phyloP scores from a whole-genome alignment of 2,329 filamentous ascomycete species.

The Alternaria brassicae region DNA sequence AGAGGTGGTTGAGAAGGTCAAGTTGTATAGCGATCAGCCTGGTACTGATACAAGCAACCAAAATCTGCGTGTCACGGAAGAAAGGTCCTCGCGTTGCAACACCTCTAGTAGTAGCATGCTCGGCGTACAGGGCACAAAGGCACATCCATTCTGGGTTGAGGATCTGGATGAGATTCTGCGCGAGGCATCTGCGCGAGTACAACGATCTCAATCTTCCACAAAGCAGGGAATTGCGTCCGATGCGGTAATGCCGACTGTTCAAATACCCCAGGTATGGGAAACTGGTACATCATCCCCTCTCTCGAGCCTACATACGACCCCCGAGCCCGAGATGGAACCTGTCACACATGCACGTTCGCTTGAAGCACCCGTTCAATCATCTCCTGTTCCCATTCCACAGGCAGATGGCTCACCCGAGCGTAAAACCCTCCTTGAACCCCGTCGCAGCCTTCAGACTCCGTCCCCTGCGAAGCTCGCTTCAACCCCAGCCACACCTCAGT shows the following conservation, averaged over 20 bases:
- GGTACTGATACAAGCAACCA: neutral
- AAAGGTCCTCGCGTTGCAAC: constrained; percentile 4
- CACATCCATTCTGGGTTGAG: constrained; percentile 24
- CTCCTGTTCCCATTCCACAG: constrained; percentile 2
- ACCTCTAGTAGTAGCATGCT: constrained; percentile 9
- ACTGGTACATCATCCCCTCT: constrained; percentile 19
- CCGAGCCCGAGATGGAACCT: constrained; percentile 5
- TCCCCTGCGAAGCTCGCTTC: neutral
- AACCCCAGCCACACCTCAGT: neutral
- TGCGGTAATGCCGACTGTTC: neutral
- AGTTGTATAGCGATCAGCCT: neutral
- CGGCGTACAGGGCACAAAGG: constrained; percentile 30
- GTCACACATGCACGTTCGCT: neutral
- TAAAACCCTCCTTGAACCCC: neutral
- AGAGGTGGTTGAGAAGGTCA: neutral
- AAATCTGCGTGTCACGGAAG: neutral
- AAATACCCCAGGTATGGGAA: neutral
- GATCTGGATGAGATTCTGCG: constrained; percentile 32
- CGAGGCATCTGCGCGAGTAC: constrained; percentile 17
- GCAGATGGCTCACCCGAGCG: constrained; percentile 16
- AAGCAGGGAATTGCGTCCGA: constrained; percentile 7
- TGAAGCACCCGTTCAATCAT: neutral
- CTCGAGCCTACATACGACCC: constrained; percentile 23
- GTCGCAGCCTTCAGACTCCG: neutral
- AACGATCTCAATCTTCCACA: constrained; percentile 12